Evolutionary conservation across 345 rosid genomes (phyloP).

Genomic region (Microthlaspi erraticum): DNA sequence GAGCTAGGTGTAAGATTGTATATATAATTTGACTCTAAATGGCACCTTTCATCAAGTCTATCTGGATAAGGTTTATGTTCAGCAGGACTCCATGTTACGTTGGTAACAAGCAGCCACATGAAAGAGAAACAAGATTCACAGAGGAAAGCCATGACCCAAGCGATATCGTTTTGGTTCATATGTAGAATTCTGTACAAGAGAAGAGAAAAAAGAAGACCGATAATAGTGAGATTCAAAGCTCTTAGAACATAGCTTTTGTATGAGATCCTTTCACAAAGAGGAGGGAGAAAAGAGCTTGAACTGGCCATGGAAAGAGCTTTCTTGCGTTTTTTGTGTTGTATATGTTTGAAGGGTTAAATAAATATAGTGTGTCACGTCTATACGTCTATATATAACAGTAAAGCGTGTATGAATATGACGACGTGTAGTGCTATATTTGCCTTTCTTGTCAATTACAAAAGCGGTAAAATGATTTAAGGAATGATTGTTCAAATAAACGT

Average conservation of each 20-base stretch:
- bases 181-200: constrained; percentile 6
- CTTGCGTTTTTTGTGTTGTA: background rate
- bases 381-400: background rate
- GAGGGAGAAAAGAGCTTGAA: constrained; percentile 18
- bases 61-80: constrained; percentile 48
- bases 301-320: constrained; percentile 17
- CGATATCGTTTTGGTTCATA: constrained; percentile 41
- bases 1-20: too few relatives aligned
- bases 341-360: background rate
- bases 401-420: too few relatives aligned
- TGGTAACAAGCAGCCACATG: constrained; percentile 50
- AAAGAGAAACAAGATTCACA: constrained; percentile 35
- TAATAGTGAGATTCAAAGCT: constrained; percentile 19
- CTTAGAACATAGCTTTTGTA: constrained; percentile 19
- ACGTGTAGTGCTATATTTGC: too few relatives aligned
- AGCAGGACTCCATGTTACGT: constrained; percentile 60
- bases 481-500: too few relatives aligned
- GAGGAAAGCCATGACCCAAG: constrained; percentile 59
- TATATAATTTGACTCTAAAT: background rate
- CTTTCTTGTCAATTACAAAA: too few relatives aligned
- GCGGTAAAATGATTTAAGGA: too few relatives aligned
- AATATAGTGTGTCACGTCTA: background rate
- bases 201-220: constrained; percentile 5
- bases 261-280: constrained; percentile 27
- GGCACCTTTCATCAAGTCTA: constrained; percentile 47